Base-by-base conservation (phyloP, 202 grass and related monocot genomes). In the Saccharum hybrid region DNA sequence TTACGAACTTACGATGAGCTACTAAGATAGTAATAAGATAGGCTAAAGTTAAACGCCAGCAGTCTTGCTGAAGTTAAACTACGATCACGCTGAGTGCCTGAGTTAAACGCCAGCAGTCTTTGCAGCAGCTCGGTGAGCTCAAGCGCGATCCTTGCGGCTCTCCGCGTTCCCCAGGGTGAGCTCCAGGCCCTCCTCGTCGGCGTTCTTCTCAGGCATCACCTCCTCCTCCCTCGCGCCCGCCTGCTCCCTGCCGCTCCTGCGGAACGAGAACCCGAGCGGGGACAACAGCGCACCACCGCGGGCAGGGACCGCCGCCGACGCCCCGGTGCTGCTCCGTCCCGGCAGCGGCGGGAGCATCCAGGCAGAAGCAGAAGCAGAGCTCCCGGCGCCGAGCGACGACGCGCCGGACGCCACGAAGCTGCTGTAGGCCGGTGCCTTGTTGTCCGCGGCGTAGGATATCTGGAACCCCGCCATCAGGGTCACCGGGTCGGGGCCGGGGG, bases 91-190 rank as follows among this genome's bases (percentile, higher is more conserved):
- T 0, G 45, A 46, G 12, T 46, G 43, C 12, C 43, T 13, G 43
- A 49, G 46, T 49, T n/a, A n/a, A n/a, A n/a, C n/a, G n/a, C n/a
- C n/a, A n/a, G n/a, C n/a, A n/a, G n/a, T 57, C 52, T 57, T 57
- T n/a, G 52, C 52, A n/a, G 18, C 52, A 56, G 52, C 52, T 52
- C 49, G 16, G 36, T 37, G 36, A 7, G 52, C 52, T n/a, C 31
- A 2, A 2, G 51, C 71, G 15, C 67, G 45, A 68, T 91, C 83
- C 6, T 46, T 63, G 66, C 49, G 49, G 49, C 5, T 52, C 49
- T 10, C 93, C 2, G 78, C 31, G 74, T 74, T 87, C n/a, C 92
- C 92, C 19, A 93, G 96, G 13, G 92, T 93, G 56, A 98, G 90
- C 66, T 94, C 90, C 68, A 90, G 83, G 64, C 49, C 15, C 49